Conservation (phyloP, 768 basidiomycete genomes). For the Lactarius hengduanensis region DNA sequence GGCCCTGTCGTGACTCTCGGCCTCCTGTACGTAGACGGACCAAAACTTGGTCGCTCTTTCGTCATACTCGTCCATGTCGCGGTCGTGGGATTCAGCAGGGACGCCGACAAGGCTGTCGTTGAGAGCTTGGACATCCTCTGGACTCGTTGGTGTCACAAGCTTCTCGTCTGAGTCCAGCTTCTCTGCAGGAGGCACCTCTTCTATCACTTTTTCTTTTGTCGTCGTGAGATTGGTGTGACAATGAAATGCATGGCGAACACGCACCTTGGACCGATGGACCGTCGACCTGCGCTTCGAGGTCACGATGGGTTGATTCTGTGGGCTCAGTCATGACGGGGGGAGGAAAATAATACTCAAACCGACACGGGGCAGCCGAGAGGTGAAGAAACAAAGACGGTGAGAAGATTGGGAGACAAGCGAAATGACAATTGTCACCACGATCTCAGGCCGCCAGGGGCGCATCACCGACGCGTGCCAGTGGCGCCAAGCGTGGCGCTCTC, state of each 20-base stretch:
- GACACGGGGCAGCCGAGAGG: neutral
- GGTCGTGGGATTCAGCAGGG: neutral
- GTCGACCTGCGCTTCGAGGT: neutral
- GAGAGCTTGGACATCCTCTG: neutral
- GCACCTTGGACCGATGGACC: neutral
- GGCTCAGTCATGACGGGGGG: neutral
- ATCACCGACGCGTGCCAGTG: neutral
- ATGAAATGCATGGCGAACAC: neutral
- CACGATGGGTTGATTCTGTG: neutral
- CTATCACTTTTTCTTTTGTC: neutral
- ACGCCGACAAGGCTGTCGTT: neutral
- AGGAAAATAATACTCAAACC: neutral
- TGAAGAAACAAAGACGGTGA: neutral
- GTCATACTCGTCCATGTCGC: slow-evolving; percentile 31
- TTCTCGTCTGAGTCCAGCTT: neutral
- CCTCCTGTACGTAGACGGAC: slow-evolving; percentile 40
- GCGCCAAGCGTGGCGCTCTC: too few relatives aligned
- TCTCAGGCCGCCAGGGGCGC: neutral
- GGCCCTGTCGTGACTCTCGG: slow-evolving; percentile 37
- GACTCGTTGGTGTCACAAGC: neutral
- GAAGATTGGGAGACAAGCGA: neutral
- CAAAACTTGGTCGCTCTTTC: slow-evolving; percentile 41
- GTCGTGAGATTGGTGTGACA: neutral
- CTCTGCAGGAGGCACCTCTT: neutral
- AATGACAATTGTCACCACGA: neutral